Base-by-base conservation (phyloP, 164 flowering plant genomes). In the Pachysandra terminalis region DNA sequence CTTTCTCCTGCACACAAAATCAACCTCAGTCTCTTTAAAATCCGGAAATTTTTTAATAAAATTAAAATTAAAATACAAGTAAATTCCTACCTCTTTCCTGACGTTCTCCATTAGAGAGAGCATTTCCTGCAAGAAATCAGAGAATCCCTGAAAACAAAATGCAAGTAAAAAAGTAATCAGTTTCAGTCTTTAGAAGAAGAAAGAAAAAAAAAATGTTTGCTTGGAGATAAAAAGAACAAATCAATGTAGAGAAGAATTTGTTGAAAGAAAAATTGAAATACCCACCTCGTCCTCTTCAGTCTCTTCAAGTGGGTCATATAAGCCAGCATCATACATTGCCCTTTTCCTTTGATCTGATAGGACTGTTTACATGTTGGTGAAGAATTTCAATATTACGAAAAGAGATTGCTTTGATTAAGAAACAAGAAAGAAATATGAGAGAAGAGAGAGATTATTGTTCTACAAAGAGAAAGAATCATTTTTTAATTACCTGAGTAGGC, bases 401-500 rank as follows among this genome's bases (percentile, higher is more conserved):
- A 19, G 3, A 7, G 16, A n/a, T 19, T 19, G 3, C 22, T 53
- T 16, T 14, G 23, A 19, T 14, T 3, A 53, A 14, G 1, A 16
- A 19, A 53, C 21, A 53, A 19, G 1, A 1, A 1, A 16, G 19
- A 53, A 53, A 53, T 16, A 19, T 10, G 10, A 15, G 28, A 26
- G 7, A 27, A 59, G 17, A 14, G 22, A 5, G 37, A 19, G 0
- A 59, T 27, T 26, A 19, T 19, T 5, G 12, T 49, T 16, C n/a
- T n/a, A n/a, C n/a, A n/a, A n/a, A n/a, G n/a, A 23, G 60, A 22
- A 15, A 25, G 10, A 59, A 14, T 12, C 23, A 19, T 19, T 6
- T 19, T 14, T 19, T 16, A n/a, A n/a, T n/a, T 71, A 87, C 92
- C 90, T 74, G 90, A 82, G 81, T 86, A 88, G 14, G 93, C 93